These are phyloP conservation scores for Coffea canephora DNA, from an alignment of 257 asterid species.

Conservation along the genomic window DNA sequence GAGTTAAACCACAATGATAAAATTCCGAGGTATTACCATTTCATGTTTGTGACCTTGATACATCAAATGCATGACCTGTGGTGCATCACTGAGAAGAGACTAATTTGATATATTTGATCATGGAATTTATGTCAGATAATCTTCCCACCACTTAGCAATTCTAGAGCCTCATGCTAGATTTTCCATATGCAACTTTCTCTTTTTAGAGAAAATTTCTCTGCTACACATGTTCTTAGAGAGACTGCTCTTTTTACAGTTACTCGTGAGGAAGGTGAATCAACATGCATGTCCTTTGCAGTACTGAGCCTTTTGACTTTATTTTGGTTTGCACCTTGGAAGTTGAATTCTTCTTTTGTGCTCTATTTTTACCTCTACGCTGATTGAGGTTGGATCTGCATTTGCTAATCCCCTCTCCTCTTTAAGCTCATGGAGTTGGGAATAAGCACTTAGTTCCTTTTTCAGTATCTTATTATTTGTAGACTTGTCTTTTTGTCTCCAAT, in stretches of 20 bases:
- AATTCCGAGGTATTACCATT: neutral
- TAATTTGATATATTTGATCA: too few species aligned
- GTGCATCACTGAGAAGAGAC: neutral
- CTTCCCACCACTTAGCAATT: neutral
- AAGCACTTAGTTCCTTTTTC: neutral
- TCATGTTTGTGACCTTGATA: neutral
- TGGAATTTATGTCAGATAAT: neutral
- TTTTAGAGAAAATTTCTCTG: neutral
- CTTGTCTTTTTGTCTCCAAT: neutral
- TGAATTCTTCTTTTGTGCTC: neutral
- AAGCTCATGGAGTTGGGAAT: neutral
- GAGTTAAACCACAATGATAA: neutral
- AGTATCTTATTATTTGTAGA: neutral
- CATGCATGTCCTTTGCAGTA: neutral
- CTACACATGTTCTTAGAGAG: neutral
- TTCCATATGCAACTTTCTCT: neutral
- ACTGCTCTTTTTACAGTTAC: neutral
- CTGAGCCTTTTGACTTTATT: neutral
- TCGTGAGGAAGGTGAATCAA: neutral
- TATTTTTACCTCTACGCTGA: neutral
- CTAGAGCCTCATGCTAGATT: neutral
- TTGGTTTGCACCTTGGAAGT: neutral
- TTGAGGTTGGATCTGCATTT: conserved; percentile 1
- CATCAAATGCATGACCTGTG: neutral
- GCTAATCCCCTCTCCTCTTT: conserved; percentile 1